Evolutionary conservation across 2,329 filamentous ascomycete genomes (phyloP), one percentile per base, ranked within the genome.

Genomic region (Aspergillus chevalieri): DNA sequence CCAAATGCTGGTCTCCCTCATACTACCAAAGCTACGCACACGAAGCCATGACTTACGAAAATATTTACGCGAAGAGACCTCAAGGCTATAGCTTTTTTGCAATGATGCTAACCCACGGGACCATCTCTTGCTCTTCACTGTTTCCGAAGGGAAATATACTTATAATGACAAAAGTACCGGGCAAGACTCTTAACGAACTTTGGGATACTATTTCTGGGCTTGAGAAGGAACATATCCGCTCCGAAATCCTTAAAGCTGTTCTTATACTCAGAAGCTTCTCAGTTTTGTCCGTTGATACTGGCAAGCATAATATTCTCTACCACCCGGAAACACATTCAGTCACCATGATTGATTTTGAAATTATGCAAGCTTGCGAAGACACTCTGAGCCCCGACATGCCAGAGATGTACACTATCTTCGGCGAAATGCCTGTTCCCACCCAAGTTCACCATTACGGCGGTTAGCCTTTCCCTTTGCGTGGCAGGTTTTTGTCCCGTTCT

Each of bases 61-160:
- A 10, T 2, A 12, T 55, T 12, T 26, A 52, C 24, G 7, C 38
- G n/a, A 46, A 39, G n/a, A 33, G 36, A 26, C 44, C 33, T 10
- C 19, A 46, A 12, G 52, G 52, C 8, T 48, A 47, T 33, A 24
- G 43, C 10, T 44, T 43, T 19, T 54, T 54, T 33, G 12, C 52
- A 12, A 38, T 22, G 12, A 4, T 52, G 9, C 46, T 49, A 2
- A 39, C 10, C n/a, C n/a, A 47, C 19, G 50, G 47, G 3, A n/a
- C 42, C 6, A 52, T 52, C 6, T 21, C 2, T 1, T 52, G 43
- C 24, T 54, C 52, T 1, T 54, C 46, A 2, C 19, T 52, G 4
- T 47, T 49, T 24, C 44, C 46, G 8, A 36, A 36, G 12, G 47
- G 48, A 1, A 26, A 52, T 43, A 47, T 52, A 9, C 14, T 48